Base-by-base conservation (phyloP, 176 grass and related monocot genomes). In the Carex scoparia region DNA sequence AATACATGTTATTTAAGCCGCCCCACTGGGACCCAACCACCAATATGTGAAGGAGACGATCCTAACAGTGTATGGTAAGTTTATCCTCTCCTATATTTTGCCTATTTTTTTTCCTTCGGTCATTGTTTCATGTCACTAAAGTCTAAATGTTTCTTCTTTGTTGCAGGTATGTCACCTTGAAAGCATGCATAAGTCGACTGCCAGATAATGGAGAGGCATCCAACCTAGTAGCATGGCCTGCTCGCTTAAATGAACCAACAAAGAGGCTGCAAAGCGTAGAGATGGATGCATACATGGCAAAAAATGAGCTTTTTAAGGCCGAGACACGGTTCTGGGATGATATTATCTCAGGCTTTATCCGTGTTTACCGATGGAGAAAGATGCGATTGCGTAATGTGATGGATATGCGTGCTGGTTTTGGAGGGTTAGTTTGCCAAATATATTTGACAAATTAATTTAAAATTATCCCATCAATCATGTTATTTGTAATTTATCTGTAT, bases 341-440 rank as follows among this genome's bases (percentile, higher is more conserved):
- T 15, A 93, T 91, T 18, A 32, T 93, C 84, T 92, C 75, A 61
- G 83, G 92, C 56, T 92, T 90, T 81, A 69, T 93, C 67, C 95
- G 86, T 65, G 69, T 89, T 89, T 98, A 86, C 71, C 86, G 81
- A 81, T 98, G 95, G 95, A 94, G 86, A 74, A 93, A 93, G 83
- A 81, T 91, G 65, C 94, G 88, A 65, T 30, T 92, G 4, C 87
- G 95, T 61, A 98, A 98, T 91, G 86, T 94, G 32, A 91, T 98
- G 91, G 95, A 98, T 84, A 98, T 98, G 95, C 89, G 92, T 31
- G 95, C 95, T 92, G 86, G 89, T 84, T 98, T 93, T 84, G 95
- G 95, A 89, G 95, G 95, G 95, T 98, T 88, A 69, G 49, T 86
- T 87, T 76, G 38, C 31, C 35, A 7, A 5, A 27, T 48, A 53